Conservation (phyloP, 192 early-diverging fungal genomes). For the Rhizophagus sp. region DNA sequence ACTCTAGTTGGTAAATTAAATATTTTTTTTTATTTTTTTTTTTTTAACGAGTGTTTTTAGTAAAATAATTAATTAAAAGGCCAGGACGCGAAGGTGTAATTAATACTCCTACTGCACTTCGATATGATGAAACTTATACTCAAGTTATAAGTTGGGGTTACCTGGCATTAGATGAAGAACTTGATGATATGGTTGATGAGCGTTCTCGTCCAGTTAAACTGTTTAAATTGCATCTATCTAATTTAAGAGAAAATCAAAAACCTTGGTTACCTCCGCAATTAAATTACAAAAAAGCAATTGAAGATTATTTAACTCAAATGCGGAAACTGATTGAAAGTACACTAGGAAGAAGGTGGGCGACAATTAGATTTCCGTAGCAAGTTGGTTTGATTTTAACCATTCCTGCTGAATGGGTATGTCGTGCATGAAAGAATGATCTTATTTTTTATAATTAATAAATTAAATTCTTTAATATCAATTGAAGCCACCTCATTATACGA, state of each 20-base stretch:
- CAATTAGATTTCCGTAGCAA: slow-evolving; percentile 6
- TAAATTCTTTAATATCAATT: neutral
- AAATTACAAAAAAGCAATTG: neutral
- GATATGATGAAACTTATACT: slow-evolving; percentile 2
- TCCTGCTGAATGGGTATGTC: slow-evolving; percentile 12
- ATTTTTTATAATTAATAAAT: neutral
- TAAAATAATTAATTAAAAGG: neutral
- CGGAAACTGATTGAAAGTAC: neutral
- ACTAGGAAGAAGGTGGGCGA: neutral
- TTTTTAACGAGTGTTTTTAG: too few relatives aligned
- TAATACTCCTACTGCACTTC: slow-evolving; percentile 20
- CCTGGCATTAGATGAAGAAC: neutral
- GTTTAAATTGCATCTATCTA: slow-evolving; percentile 26
- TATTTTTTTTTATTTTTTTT: too few relatives aligned
- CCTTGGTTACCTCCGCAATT: slow-evolving; percentile 14
- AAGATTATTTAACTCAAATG: slow-evolving; percentile 23
- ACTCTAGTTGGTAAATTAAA: neutral
- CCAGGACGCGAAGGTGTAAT: neutral
- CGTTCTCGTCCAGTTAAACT: slow-evolving; percentile 9
- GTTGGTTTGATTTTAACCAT: slow-evolving; percentile 1
- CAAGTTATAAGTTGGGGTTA: slow-evolving; percentile 14
- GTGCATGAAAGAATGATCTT: too few relatives aligned
- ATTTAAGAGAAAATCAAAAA: slow-evolving; percentile 1
- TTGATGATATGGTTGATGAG: neutral
- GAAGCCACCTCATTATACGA: neutral